A percentile compares a stretch with the other conserved stretches of the same genome.
Conservation (phyloP, 495 filamentous ascomycete genomes). For the Monascus purpureus region DNA sequence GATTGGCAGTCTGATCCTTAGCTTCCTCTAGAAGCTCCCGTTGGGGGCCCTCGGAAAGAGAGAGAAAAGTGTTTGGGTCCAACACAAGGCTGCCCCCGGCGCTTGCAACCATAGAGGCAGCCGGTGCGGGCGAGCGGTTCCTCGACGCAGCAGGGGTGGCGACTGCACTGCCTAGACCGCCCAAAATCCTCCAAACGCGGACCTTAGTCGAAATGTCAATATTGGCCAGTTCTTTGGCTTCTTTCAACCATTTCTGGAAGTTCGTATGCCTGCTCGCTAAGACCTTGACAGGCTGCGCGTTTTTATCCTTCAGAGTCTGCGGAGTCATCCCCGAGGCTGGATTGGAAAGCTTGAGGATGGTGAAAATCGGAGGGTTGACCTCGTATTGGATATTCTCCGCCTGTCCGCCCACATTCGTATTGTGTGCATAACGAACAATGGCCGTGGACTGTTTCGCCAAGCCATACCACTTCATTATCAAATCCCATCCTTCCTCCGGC, state of each 20-base stretch:
- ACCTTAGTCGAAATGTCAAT: constrained; percentile 60
- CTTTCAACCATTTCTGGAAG: constrained; percentile 59
- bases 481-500: constrained; percentile 65
- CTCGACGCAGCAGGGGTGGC: constrained; percentile 47
- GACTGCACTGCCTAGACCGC: constrained; percentile 32
- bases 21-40: constrained; percentile 52
- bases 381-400: constrained; percentile 65
- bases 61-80: constrained; percentile 55
- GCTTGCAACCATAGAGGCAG: constrained; percentile 27
- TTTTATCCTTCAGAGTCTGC: constrained; percentile 45
- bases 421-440: constrained; percentile 65
- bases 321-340: constrained; percentile 40
- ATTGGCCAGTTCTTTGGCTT: constrained; percentile 48
- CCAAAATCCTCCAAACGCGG: constrained; percentile 61
- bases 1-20: constrained; percentile 58
- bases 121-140: constrained; percentile 34
- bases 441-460: constrained; percentile 52
- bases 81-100: constrained; percentile 54
- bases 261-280: constrained; percentile 53
- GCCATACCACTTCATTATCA: constrained; percentile 72
- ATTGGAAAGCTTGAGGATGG: constrained; percentile 62
- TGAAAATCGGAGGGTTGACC: constrained; percentile 73
- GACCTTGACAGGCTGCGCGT: constrained; percentile 40
- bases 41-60: constrained; percentile 50
- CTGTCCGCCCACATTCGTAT: constrained; percentile 45